Evolutionary conservation across 2,329 filamentous ascomycete genomes (phyloP).

Genomic region (Hypoxylon sp.): DNA sequence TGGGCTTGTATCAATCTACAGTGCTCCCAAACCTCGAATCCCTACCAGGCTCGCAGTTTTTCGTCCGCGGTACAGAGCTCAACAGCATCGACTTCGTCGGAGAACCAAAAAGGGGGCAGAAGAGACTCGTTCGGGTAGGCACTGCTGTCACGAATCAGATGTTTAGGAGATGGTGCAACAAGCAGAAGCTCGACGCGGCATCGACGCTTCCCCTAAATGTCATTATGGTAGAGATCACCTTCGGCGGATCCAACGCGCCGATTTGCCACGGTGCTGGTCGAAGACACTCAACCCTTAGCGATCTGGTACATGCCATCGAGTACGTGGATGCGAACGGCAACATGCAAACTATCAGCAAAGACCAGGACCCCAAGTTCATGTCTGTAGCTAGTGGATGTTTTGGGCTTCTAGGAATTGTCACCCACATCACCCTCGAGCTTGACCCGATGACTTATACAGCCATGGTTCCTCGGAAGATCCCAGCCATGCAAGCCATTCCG

Average conservation of each 20-base stretch:
- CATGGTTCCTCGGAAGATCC: constrained; percentile 61
- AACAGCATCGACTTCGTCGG: constrained; percentile 58
- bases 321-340: constrained; percentile 64
- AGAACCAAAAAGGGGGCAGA: constrained; percentile 50
- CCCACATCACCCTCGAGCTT: constrained; percentile 64
- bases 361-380: constrained; percentile 56
- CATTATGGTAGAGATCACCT: constrained; percentile 65
- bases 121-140: constrained; percentile 59
- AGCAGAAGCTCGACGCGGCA: constrained; percentile 54
- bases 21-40: constrained; percentile 58
- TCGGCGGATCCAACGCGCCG: constrained; percentile 62
- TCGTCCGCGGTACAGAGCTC: constrained; percentile 55
- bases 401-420: constrained; percentile 64
- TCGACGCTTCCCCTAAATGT: constrained; percentile 62
- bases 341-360: constrained; percentile 56
- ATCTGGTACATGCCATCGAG: constrained; percentile 63
- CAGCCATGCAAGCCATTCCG: constrained; percentile 61
- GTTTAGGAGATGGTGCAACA: constrained; percentile 62
- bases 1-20: constrained; percentile 58
- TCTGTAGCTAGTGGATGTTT: constrained; percentile 62
- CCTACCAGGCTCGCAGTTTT: constrained; percentile 46
- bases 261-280: constrained; percentile 65
- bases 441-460: constrained; percentile 64
- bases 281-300: constrained; percentile 60
- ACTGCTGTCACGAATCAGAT: constrained; percentile 63